Evolutionary conservation across 768 basidiomycete species (phyloP), one percentile per base, ranked within the genome.

Genomic region (Paxillus involutus): DNA sequence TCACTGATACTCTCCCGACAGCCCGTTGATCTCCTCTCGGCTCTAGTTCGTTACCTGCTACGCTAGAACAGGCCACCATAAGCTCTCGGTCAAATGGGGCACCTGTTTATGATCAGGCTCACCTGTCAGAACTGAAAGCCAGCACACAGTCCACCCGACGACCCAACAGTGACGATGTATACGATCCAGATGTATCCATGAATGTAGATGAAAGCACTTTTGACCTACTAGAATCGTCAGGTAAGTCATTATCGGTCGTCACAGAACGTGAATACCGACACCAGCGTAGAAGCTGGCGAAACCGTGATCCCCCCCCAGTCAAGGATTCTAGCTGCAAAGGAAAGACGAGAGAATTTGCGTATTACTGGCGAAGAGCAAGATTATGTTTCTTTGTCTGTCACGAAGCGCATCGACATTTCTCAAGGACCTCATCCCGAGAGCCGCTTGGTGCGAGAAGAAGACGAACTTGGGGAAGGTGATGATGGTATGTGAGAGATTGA

Each of bases 391-490:
- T 70, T 94, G 14, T 84, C 88, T 17, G 79, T 94, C 4, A 74
- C 82, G 0, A 83, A 78, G 55, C 76, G 75, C 44, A 71, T 72
- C 17, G 81, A 87, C 35, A 70, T 73, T 35, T 68, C 78, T 9
- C 77, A 81, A 59, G 91, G 91, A 0, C 91, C 91, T 7, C 91
- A 93, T 75, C 92, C 91, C 7, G 88, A 87, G 60, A 92, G 90
- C 65, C 81, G 92, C 9, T 72, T 94, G 26, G 65, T 89, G 71
- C 76, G 92, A 46, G 92, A 94, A 69, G 92, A 94, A 39, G 92
- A 94, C 67, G 90, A 94, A 58, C 66, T 91, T 2, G 92, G 92
- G 11, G 90, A 94, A 65, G 91, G 85, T 3, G 92, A 94, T 37
- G 92, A 94, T 58, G 92, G 92, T 91, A 61, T 40, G 80, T 67